phyloP scores from a whole-genome alignment of 257 asterid genomes.

The Nicotiana paniculata region DNA sequence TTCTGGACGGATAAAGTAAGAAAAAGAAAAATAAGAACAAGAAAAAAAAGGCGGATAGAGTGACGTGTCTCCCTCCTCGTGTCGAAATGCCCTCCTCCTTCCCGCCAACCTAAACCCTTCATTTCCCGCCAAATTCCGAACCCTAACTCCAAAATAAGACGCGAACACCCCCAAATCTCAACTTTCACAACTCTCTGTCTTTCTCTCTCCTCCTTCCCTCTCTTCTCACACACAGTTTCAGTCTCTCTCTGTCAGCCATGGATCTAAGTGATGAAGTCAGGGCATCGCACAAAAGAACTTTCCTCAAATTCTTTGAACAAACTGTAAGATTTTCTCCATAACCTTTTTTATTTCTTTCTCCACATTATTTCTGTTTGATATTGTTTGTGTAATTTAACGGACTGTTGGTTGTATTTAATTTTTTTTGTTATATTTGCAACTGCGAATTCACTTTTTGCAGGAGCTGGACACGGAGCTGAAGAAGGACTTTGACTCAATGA shows the following conservation, averaged over 20 bases:
- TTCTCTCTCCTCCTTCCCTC: background rate
- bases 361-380: background rate
- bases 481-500: conserved; percentile 50
- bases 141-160: conserved; percentile 10
- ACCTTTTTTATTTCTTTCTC: background rate
- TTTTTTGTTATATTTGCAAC: background rate
- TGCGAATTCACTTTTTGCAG: conserved; percentile 27
- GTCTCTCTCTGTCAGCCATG: conserved; percentile 25
- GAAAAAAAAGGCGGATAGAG: background rate
- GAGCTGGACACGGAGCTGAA: conserved; percentile 54
- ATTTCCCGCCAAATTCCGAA: conserved; percentile 52
- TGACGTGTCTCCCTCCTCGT: no score
- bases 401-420: background rate
- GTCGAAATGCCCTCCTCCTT: background rate
- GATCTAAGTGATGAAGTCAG: conserved; percentile 86
- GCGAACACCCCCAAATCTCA: background rate
- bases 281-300: conserved; percentile 70
- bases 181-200: background rate
- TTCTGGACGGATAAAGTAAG: no score
- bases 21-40: no score
- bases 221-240: background rate
- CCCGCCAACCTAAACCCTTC: conserved; percentile 43
- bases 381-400: background rate
- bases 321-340: conserved; percentile 33
- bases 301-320: conserved; percentile 85